Conservation (phyloP, 106 monocot species). For the Chionographis japonica region DNA sequence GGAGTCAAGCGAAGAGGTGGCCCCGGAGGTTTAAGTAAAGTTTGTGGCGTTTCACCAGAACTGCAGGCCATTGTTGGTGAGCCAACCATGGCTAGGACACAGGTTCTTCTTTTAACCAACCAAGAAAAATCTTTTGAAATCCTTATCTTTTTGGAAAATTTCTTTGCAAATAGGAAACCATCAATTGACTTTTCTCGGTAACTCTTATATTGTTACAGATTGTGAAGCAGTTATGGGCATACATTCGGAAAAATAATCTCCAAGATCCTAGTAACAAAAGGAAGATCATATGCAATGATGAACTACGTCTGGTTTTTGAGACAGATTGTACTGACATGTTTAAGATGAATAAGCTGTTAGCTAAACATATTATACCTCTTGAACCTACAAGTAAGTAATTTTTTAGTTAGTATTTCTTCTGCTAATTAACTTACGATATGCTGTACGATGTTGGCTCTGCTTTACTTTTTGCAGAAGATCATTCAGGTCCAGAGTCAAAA, state of each 20-base stretch:
- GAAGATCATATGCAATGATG: slow-evolving; percentile 94
- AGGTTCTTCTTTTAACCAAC: slow-evolving; percentile 36
- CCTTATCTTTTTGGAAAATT: background rate
- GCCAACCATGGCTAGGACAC: slow-evolving; percentile 85
- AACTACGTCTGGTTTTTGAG: slow-evolving; percentile 83
- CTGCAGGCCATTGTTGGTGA: slow-evolving; percentile 91
- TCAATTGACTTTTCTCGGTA: background rate
- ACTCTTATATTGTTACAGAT: slow-evolving; percentile 41
- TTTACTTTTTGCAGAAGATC: slow-evolving; percentile 37
- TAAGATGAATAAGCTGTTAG: slow-evolving; percentile 91
- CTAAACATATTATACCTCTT: slow-evolving; percentile 82
- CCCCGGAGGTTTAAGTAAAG: slow-evolving; percentile 83
- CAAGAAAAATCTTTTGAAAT: background rate
- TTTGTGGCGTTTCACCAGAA: slow-evolving; percentile 90
- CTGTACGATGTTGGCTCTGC: background rate
- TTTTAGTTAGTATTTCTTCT: background rate
- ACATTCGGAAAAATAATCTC: slow-evolving; percentile 83
- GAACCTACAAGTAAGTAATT: slow-evolving; percentile 44
- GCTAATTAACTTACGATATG: background rate
- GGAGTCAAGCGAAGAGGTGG: slow-evolving; percentile 79
- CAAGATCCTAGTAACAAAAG: slow-evolving; percentile 96
- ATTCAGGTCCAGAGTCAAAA: slow-evolving; percentile 46
- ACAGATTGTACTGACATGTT: slow-evolving; percentile 98
- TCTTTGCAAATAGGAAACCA: background rate
- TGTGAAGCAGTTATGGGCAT: slow-evolving; percentile 93